A percentile compares a stretch with the other conserved stretches of the same genome.
Evolutionary conservation across 2,329 filamentous ascomycete species (phyloP).

Genomic region (Fusarium nisikadoi): DNA sequence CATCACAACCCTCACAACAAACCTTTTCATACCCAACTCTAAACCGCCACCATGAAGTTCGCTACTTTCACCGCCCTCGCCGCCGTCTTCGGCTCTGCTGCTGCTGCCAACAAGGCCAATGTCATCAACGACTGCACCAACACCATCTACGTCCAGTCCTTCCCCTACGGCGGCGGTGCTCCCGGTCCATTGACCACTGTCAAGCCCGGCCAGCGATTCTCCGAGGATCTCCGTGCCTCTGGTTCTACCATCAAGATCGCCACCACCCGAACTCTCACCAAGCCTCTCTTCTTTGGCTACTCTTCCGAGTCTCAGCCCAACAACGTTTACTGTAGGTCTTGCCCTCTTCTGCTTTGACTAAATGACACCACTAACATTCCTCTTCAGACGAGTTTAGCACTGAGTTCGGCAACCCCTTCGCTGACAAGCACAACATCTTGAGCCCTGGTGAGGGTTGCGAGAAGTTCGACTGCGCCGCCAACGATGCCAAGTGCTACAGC

Average conservation of each 20-base stretch:
- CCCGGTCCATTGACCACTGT: conserved; percentile 49
- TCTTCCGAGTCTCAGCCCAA: conserved; percentile 51
- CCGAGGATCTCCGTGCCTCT: conserved; percentile 48
- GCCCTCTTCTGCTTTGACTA: background rate
- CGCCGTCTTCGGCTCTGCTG: conserved; percentile 45
- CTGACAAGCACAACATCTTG: conserved; percentile 49
- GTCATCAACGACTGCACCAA: conserved; percentile 51
- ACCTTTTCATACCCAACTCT: background rate
- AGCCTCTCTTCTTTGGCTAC: conserved; percentile 56
- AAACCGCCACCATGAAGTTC: conserved; percentile 46
- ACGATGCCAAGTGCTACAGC: conserved; percentile 54
- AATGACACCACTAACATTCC: conserved; percentile 5
- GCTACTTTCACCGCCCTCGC: conserved; percentile 41
- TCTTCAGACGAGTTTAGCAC: conserved; percentile 53
- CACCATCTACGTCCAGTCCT: conserved; percentile 52
- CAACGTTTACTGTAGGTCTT: conserved; percentile 53
- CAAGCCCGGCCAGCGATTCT: conserved; percentile 48
- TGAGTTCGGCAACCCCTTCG: conserved; percentile 54
- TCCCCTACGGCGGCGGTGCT: conserved; percentile 47
- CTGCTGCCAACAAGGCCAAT: conserved; percentile 50
- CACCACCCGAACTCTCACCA: conserved; percentile 50
- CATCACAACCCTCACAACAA: background rate
- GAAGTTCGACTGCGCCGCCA: conserved; percentile 52
- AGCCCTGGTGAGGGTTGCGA: conserved; percentile 52
- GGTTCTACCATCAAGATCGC: conserved; percentile 57